A percentile compares a stretch with the other conserved stretches of the same genome.
These are phyloP conservation scores for Yamagishiella unicocca DNA, from an alignment of 139 green algal species.

Conservation along the genomic window DNA sequence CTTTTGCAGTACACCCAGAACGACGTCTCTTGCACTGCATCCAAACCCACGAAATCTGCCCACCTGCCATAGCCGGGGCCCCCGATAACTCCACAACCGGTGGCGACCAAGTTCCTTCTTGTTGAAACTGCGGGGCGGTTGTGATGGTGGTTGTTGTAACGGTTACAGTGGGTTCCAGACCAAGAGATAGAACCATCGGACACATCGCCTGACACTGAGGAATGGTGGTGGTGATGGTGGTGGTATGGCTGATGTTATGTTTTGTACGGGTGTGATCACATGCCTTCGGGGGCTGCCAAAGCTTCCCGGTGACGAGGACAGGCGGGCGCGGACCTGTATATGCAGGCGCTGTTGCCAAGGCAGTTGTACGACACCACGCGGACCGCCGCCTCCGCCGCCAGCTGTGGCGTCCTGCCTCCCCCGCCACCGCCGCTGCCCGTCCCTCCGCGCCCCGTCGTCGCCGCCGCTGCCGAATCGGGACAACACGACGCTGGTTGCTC, in stretches of 20 bases:
- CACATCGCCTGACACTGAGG: too few relatives aligned
- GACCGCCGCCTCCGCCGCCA: neutral
- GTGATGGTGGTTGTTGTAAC: too few relatives aligned
- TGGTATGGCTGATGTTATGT: neutral
- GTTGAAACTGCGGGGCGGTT: neutral
- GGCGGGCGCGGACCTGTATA: neutral
- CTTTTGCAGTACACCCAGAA: neutral
- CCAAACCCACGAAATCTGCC: neutral
- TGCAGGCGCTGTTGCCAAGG: constrained; percentile 5
- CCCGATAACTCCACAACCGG: neutral
- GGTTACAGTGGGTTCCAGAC: too few relatives aligned
- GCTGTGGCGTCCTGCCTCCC: neutral
- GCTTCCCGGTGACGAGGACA: neutral
- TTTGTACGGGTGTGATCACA: too few relatives aligned
- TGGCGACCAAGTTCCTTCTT: neutral
- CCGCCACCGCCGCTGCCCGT: neutral
- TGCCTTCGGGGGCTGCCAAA: too few relatives aligned
- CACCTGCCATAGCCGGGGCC: constrained; percentile 1
- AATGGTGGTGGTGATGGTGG: neutral
- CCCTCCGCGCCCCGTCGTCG: neutral
- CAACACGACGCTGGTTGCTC: too few relatives aligned
- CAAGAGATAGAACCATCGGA: too few relatives aligned
- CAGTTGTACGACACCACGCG: constrained; percentile 41
- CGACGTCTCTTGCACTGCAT: neutral
- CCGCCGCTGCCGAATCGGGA: too few relatives aligned